Evolutionary conservation across 805 yeast species (phyloP).

Genomic region (Wickerhamomyces chambardii): DNA sequence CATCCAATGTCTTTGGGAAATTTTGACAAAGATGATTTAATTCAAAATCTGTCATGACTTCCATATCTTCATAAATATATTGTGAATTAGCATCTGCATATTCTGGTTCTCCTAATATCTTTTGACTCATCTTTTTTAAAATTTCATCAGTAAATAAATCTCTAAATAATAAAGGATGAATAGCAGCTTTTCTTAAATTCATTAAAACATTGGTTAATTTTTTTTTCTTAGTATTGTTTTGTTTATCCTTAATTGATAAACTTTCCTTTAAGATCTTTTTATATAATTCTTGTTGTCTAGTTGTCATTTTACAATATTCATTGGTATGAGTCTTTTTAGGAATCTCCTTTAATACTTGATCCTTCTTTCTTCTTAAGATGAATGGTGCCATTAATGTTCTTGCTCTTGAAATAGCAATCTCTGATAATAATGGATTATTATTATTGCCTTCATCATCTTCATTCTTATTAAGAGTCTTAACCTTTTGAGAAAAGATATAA

Average conservation of each 20-base stretch:
- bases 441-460: constrained; percentile 33
- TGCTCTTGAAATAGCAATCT: constrained; percentile 88
- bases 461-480: constrained; percentile 53
- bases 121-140: constrained; percentile 60
- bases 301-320: constrained; percentile 55
- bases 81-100: constrained; percentile 65
- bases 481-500: constrained; percentile 80
- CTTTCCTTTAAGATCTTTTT: constrained; percentile 41
- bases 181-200: constrained; percentile 85
- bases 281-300: constrained; percentile 50
- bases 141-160: constrained; percentile 44
- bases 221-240: constrained; percentile 5
- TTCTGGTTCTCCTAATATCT: constrained; percentile 72
- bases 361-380: constrained; percentile 84
- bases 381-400: constrained; percentile 98
- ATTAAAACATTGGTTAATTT: constrained; percentile 67
- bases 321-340: constrained; percentile 68
- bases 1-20: constrained; percentile 57
- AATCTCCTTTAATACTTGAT: constrained; percentile 82
- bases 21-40: constrained; percentile 63
- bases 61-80: constrained; percentile 89
- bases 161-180: constrained; percentile 87
- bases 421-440: constrained; percentile 76
- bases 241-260: constrained; percentile 17
- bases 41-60: constrained; percentile 89